Base-by-base conservation (phyloP, 805 yeast species). In the Ogataea neopini region DNA sequence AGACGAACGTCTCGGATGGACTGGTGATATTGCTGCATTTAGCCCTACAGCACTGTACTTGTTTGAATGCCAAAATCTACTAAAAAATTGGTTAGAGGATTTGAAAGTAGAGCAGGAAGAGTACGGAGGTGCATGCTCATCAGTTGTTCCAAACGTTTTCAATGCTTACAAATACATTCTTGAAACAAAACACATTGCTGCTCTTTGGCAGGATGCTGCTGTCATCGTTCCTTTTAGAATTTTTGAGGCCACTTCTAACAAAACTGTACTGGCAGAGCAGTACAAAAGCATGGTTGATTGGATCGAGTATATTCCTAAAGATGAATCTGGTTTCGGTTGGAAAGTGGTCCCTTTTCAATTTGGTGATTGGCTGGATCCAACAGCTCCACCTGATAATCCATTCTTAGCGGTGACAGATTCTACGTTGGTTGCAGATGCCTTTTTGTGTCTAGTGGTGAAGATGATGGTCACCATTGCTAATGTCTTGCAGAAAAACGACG, bases 341-440 rank as follows among this genome's bases (percentile, higher is more conserved):
- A 43, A n/a, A 15, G 17, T 41, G 23, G 33, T 42, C 17, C 67
- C 26, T 2, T 37, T 48, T 11, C 61, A 57, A 34, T 36, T 73
- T 42, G 76, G 68, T 20, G 59, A 57, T 32, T 57, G 61, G 61
- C 44, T 57, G 20, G 63, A 60, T 40, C 63, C 63, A 4, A 43
- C 51, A 17, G 63, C 64, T 11, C 64, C 64, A 5, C 62, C 63
- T 3, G 59, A 56, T 11, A 49, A 56, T 33, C 62, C 64, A 8
- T 48, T 50, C 6, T 39, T 40, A 20, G 60, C 59, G 3, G 51
- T 50, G 45, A 60, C 64, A 4, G 58, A 60, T 33, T 49, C 58
- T 10, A 30, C 39, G 19, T 28, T 60, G 34, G 63, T 59, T 17
- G 58, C 60, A n/a, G 57, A 60, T 45, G 63, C 63, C 7, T 59